These are phyloP conservation scores for Globisporangium okanoganense DNA, from an alignment of 352 stramenopile genomes.

Conservation along the genomic window DNA sequence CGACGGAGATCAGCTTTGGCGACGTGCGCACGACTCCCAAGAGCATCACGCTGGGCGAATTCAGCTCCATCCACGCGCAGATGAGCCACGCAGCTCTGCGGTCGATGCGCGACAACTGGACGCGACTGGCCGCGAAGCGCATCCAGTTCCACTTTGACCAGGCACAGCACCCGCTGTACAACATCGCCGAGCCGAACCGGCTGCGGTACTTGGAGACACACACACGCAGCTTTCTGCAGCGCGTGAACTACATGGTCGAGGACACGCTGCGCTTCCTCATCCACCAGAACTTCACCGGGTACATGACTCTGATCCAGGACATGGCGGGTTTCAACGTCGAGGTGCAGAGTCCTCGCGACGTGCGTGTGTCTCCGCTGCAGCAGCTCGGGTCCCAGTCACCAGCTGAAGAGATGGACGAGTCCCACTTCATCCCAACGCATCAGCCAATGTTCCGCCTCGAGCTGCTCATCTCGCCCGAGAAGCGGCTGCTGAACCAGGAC, in stretches of 20 bases:
- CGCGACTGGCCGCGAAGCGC: constrained; percentile 57
- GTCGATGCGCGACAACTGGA: constrained; percentile 81
- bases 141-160: constrained; percentile 66
- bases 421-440: constrained; percentile 23
- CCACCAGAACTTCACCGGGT: constrained; percentile 62
- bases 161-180: constrained; percentile 53
- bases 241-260: constrained; percentile 83
- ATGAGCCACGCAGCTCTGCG: constrained; percentile 68
- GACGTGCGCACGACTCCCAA: constrained; percentile 37
- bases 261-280: constrained; percentile 63
- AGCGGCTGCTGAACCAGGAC: constrained; percentile 47
- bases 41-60: constrained; percentile 74
- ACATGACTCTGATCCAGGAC: constrained; percentile 61
- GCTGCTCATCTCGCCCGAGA: constrained; percentile 58
- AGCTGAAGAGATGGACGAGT: too few relatives aligned
- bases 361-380: constrained; percentile 20
- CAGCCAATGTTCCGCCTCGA: constrained; percentile 75
- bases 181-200: constrained; percentile 61
- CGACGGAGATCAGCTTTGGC: constrained; percentile 61
- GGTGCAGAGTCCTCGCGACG: constrained; percentile 42
- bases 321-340: constrained; percentile 61
- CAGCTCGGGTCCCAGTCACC: not conserved
- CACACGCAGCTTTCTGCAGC: constrained; percentile 56
- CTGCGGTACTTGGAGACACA: constrained; percentile 60
- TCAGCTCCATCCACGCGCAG: constrained; percentile 59